These are phyloP conservation scores for Teunomyces kruisii DNA, from an alignment of 805 yeast species.

Conservation along the genomic window DNA sequence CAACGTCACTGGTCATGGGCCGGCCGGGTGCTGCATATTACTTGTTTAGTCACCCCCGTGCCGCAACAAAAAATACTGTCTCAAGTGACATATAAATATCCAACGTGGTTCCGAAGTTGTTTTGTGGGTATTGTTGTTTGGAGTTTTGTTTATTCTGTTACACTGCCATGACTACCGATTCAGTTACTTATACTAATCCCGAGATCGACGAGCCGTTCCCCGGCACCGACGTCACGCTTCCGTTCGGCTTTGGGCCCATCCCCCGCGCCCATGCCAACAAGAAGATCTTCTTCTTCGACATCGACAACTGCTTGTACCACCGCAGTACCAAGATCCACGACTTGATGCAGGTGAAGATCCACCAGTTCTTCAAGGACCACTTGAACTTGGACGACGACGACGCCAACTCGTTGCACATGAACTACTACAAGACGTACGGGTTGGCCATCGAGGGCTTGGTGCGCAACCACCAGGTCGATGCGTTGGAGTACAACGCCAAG, in stretches of 20 bases:
- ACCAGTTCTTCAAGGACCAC: slow-evolving; percentile 69
- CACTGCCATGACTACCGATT: slow-evolving; percentile 8
- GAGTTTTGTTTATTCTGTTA: background rate
- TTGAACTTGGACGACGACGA: slow-evolving; percentile 65
- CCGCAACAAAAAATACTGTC: background rate
- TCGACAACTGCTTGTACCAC: slow-evolving; percentile 87
- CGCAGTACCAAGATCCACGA: slow-evolving; percentile 77
- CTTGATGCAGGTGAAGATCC: slow-evolving; percentile 84
- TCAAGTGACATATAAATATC: background rate
- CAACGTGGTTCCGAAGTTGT: slow-evolving; percentile 1
- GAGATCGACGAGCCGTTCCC: slow-evolving; percentile 16
- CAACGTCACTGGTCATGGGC: no score
- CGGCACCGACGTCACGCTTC: slow-evolving; percentile 22
- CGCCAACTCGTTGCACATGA: slow-evolving; percentile 68
- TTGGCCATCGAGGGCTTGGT: slow-evolving; percentile 90
- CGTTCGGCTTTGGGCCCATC: slow-evolving; percentile 35
- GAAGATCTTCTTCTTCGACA: slow-evolving; percentile 75
- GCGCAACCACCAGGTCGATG: slow-evolving; percentile 70
- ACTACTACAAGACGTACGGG: slow-evolving; percentile 85
- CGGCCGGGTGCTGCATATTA: background rate
- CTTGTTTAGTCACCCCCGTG: background rate
- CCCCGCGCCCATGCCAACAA: slow-evolving; percentile 24
- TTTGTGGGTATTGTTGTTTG: background rate
- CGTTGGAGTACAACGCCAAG: slow-evolving; percentile 79
- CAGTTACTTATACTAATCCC: slow-evolving; percentile 24